phyloP scores from a whole-genome alignment of 805 yeast species.

The Kluyveromyces lactis region DNA sequence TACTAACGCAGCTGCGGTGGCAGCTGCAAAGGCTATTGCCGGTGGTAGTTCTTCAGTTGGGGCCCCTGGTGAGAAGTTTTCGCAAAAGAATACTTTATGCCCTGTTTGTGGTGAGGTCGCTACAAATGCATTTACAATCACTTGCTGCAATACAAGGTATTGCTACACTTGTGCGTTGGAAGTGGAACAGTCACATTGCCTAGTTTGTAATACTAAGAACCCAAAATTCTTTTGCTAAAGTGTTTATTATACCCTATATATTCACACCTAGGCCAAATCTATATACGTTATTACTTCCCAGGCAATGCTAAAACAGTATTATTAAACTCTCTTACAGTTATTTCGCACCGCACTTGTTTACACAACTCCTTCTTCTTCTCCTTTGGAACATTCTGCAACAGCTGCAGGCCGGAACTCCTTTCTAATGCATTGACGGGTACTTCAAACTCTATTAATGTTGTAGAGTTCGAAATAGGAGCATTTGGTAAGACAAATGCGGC shows the following conservation, averaged over 20 bases:
- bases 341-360: slow-evolving; percentile 68
- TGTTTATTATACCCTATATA: no score
- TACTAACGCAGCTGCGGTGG: no score
- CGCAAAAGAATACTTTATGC: not conserved
- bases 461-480: slow-evolving; percentile 60
- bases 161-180: slow-evolving; percentile 1
- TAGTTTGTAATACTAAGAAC: not conserved
- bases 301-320: slow-evolving; percentile 20
- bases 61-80: no score
- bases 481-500: slow-evolving; percentile 95
- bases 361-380: slow-evolving; percentile 58
- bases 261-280: no score
- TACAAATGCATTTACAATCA: not conserved
- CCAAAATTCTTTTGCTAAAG: not conserved
- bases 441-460: slow-evolving; percentile 66
- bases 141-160: not conserved
- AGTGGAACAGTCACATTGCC: not conserved
- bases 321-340: slow-evolving; percentile 73
- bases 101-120: not conserved
- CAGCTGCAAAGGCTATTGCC: no score
- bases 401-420: slow-evolving; percentile 75
- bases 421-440: slow-evolving; percentile 90
- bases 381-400: slow-evolving; percentile 60
- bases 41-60: no score
- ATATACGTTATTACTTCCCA: no score